Evolutionary conservation across 305 asterid genomes (phyloP), one percentile per base, ranked within the genome.

Genomic region (Fraxinus dipetala): DNA sequence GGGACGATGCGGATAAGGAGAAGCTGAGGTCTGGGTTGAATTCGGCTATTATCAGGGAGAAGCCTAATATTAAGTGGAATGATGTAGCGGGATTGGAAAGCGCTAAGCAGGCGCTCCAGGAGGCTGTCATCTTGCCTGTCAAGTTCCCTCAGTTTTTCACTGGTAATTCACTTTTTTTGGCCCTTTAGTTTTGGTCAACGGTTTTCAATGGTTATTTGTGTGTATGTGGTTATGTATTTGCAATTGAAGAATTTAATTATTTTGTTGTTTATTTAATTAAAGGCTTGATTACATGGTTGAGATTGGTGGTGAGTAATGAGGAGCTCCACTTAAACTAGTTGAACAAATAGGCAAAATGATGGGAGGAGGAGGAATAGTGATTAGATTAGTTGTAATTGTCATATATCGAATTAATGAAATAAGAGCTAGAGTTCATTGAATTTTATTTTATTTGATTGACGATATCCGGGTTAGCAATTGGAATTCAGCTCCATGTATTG

Each of bases 21-120:
- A 48, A 74, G 78, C 78, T 74, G 22, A 35, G 59, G 56, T 10
- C 54, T 74, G 34, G 78, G 6, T 74, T 74, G 59, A 74, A 74
- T 36, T 73, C 77, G 11, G 77, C 56, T 14, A 34, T 73, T 35
- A 73, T 73, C 24, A 34, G 78, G 30, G 78, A 36, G 22, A 74
- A 74, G 14, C 78, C 78, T 11, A 74, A 74, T 36, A 45, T 74
- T 36, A 74, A 74, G 59, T 74, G 59, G 48, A 36, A 20, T 10
- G 78, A 74, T 74, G 78, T 74, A 1, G 78, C 78, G 26, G 78
- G 78, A 14, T 74, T 74, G 78, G 78, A 74, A 43, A 74, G 78
- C 14, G 54, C 59, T 18, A 74, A 32, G 32, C 78, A 48, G 59
- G 20, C 59, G 20, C 59, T 48, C 6, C 59, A 48, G 59, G 59